These are phyloP conservation scores for Lipomyces spencermartinsiae DNA, from an alignment of 805 yeast species.

Conservation along the genomic window DNA sequence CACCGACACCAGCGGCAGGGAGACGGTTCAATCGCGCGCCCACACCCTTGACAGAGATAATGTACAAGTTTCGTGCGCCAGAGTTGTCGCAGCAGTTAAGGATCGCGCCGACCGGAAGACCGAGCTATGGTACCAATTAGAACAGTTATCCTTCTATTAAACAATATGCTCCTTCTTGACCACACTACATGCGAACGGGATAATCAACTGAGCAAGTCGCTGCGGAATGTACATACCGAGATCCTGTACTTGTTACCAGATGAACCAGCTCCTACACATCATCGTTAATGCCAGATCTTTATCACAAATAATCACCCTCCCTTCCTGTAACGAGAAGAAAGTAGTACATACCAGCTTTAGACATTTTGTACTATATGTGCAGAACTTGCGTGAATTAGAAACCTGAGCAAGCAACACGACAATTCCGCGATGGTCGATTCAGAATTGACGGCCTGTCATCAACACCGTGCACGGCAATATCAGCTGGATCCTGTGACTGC, in stretches of 20 bases:
- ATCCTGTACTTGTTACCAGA: slow-evolving; percentile 99
- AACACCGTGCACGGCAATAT: no score
- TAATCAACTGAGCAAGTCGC: not conserved
- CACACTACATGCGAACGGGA: no score
- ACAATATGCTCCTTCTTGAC: not conserved
- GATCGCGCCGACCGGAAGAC: slow-evolving; percentile 99
- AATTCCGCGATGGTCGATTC: not conserved
- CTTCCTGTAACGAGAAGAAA: not conserved
- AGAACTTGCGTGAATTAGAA: not conserved
- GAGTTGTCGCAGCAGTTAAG: slow-evolving; percentile 99
- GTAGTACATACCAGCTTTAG: slow-evolving; percentile 21
- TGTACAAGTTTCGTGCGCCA: slow-evolving; percentile 99
- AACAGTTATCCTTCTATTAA: not conserved
- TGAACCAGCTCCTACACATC: slow-evolving; percentile 80
- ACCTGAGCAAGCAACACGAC: not conserved
- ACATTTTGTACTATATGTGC: slow-evolving; percentile 17
- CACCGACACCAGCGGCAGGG: slow-evolving; percentile 99
- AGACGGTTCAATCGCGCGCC: slow-evolving; percentile 99
- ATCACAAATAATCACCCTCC: not conserved
- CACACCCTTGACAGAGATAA: slow-evolving; percentile 97
- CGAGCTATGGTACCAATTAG: slow-evolving; percentile 63
- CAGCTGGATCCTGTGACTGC: slow-evolving; percentile 1
- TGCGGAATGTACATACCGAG: slow-evolving; percentile 74
- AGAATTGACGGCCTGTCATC: not conserved
- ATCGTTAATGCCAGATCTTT: slow-evolving; percentile 12